These are phyloP conservation scores for Lepiota brunneoincarnata DNA, from an alignment of 768 basidiomycete species.

Conservation along the genomic window DNA sequence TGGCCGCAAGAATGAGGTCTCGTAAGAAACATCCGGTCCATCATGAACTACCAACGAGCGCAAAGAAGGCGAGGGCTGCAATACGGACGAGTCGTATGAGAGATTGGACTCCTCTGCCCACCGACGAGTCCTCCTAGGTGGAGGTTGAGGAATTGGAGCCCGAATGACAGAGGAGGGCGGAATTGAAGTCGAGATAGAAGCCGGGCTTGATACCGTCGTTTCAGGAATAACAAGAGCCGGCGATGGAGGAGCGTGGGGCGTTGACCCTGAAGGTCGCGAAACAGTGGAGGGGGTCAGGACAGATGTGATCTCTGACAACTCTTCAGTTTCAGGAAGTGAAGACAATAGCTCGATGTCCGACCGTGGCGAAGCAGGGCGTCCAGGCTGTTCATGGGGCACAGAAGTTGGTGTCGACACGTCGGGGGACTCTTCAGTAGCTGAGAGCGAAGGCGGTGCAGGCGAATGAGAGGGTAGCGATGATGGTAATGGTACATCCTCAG, in stretches of 20 bases:
- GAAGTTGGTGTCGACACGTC: conserved; percentile 33
- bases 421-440: conserved; percentile 36
- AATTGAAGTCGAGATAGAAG: conserved; percentile 17
- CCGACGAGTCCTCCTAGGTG: conserved; percentile 30
- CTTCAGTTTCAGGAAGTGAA: conserved; percentile 11
- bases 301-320: neutral
- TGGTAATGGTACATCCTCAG: conserved; percentile 26
- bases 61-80: conserved; percentile 68
- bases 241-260: neutral
- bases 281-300: conserved; percentile 3
- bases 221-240: neutral
- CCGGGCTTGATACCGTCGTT: neutral
- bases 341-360: conserved; percentile 10
- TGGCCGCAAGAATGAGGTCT: conserved; percentile 72
- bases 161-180: conserved; percentile 20
- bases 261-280: conserved; percentile 1
- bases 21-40: conserved; percentile 61
- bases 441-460: conserved; percentile 18
- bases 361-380: neutral
- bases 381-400: conserved; percentile 11
- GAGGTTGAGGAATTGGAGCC: conserved; percentile 15
- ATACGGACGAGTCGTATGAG: conserved; percentile 77
- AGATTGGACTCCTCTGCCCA: conserved; percentile 67
- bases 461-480: conserved; percentile 16
- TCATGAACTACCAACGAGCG: conserved; percentile 55